Conservation (phyloP, 306 rosid species). For the Elaeagnus macrophylla region DNA sequence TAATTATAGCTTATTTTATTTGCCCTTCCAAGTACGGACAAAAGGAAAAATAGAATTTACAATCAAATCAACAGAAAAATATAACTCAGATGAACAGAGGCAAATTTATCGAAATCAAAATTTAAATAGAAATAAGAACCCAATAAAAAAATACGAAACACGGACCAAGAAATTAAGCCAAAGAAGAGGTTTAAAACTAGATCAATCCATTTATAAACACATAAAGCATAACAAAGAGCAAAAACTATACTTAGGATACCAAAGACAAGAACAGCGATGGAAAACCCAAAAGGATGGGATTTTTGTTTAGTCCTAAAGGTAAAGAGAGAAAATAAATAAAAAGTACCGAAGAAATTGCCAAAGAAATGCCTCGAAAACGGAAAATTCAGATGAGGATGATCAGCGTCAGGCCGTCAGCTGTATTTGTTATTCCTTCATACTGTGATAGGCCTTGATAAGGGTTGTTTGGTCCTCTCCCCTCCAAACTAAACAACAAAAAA, state of each 20-base stretch:
- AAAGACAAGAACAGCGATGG: constrained; percentile 2
- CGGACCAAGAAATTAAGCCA: too few species aligned
- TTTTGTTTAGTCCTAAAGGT: constrained; percentile 6
- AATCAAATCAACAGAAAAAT: too few species aligned
- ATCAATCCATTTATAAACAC: too few species aligned
- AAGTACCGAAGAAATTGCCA: constrained; percentile 33
- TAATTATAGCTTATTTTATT: too few species aligned
- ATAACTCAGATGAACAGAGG: too few species aligned
- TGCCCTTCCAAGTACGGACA: too few species aligned
- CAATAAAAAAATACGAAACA: too few species aligned
- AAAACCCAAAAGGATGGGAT: constrained; percentile 20
- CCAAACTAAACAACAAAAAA: constrained; percentile 27
- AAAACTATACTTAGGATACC: too few species aligned
- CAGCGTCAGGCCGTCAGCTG: constrained; percentile 18
- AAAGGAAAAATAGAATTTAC: too few species aligned
- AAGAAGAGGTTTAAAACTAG: neutral
- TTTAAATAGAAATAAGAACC: too few species aligned
- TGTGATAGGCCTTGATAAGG: constrained; percentile 47
- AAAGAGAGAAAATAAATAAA: constrained; percentile 1
- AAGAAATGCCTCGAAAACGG: constrained; percentile 28
- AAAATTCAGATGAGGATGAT: constrained; percentile 13
- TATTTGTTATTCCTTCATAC: constrained; percentile 5
- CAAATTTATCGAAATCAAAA: too few species aligned
- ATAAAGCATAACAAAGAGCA: too few species aligned
- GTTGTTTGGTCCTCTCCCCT: constrained; percentile 56